Base-by-base conservation (phyloP, 179 eudicot species). In the Silene coronaria region DNA sequence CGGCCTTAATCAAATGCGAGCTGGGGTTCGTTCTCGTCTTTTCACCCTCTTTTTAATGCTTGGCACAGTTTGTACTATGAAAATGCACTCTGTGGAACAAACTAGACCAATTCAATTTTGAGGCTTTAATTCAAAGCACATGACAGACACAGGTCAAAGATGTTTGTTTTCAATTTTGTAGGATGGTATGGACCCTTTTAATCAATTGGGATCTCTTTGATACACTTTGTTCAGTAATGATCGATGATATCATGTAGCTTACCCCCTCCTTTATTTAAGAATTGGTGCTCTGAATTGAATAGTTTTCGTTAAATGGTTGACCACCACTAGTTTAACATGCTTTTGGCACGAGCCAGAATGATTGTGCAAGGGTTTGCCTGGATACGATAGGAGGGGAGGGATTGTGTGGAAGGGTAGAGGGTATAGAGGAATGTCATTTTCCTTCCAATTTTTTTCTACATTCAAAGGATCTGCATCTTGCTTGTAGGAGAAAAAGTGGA, bases 1-100 rank as follows among this genome's bases (percentile, higher is more conserved):
- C 10, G 98, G 98, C 75, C 96, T 94, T 68, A 94, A 94, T 83
- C 98, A 94, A 85, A 94, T 94, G 98, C 91, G 98, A 75, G 94
- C 97, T 63, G 98, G 98, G 96, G 98, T 94, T 32, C n/a, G 88
- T 79, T 69, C 74, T 77, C 48, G n/a, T 8, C 61, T 45, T 72
- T 6, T 36, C 55, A 14, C 59, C 38, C n/a, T 63, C 60, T 17
- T 28, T 55, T 28, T 16, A 58, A 24, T 38, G 14, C 24, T 63
- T 70, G 14, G 17, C 58, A 38, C 16, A 21, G 46, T 53, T 7
- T 55, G 21, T 64, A 48, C 72, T 13, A 66, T 57, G 22, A 19
- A 4, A 51, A 2, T 61, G 42, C 32, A 64, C 70, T 61, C 19
- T 30, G 34, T 28, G 9, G 53, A 32, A 55, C 4, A 23, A 38